phyloP scores from a whole-genome alignment of 164 flowering plant genomes.

The Nymphaea thermarum region DNA sequence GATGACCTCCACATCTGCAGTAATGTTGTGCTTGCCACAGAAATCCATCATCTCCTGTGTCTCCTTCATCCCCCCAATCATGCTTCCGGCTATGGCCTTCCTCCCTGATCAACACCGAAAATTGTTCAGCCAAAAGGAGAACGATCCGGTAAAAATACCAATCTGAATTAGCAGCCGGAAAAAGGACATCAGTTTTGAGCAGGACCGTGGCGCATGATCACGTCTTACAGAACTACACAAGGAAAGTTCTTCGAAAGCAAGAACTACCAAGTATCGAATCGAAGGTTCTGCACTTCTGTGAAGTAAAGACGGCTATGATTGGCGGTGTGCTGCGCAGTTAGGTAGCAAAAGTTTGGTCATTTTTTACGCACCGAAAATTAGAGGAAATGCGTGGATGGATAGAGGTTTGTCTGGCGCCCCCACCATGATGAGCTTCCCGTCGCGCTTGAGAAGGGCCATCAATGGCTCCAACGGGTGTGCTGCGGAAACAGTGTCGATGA shows the following conservation, averaged over 20 bases:
- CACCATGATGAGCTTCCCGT: constrained; percentile 48
- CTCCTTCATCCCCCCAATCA: constrained; percentile 47
- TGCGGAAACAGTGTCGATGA: constrained; percentile 51
- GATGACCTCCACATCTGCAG: constrained; percentile 37
- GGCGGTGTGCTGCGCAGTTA: too few species aligned
- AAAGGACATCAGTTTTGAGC: too few species aligned
- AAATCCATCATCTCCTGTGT: constrained; percentile 58
- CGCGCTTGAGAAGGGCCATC: constrained; percentile 27
- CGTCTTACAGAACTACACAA: not conserved
- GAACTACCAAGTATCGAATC: too few species aligned
- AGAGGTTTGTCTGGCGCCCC: constrained; percentile 42
- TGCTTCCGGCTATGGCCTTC: constrained; percentile 33
- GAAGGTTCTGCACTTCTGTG: too few species aligned
- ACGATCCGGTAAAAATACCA: too few species aligned
- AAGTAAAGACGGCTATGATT: too few species aligned
- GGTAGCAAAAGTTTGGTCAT: too few species aligned
- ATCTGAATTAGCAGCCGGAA: too few species aligned
- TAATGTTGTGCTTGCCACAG: constrained; percentile 37
- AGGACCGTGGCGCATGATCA: too few species aligned
- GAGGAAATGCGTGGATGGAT: constrained; percentile 26
- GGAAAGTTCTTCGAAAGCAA: not conserved
- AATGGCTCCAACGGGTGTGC: constrained; percentile 33
- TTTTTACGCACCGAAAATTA: constrained; percentile 29
- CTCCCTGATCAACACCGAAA: constrained; percentile 20
- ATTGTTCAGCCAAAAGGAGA: too few species aligned